Evolutionary conservation across 805 yeast species (phyloP).

Genomic region (Isabelozyma heimii): DNA sequence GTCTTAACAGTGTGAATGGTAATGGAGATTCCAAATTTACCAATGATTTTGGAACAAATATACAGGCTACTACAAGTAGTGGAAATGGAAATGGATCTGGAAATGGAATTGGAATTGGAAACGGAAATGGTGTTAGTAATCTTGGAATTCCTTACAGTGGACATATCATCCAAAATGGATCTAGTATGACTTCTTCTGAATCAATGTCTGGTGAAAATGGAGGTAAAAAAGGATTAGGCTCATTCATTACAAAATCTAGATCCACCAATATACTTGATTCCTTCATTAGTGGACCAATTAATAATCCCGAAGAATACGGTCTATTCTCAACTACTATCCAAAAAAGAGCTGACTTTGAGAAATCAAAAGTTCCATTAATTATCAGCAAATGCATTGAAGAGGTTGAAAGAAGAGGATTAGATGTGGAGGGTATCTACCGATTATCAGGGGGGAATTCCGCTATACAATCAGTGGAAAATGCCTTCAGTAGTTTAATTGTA

Average conservation of each 20-base stretch:
- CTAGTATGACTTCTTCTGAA: neutral
- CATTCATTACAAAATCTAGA: conserved; percentile 39
- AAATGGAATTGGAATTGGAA: neutral
- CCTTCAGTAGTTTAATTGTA: conserved; percentile 27
- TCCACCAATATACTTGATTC: conserved; percentile 46
- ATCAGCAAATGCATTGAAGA: conserved; percentile 69
- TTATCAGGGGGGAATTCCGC: conserved; percentile 81
- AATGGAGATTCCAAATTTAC: neutral
- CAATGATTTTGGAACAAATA: neutral
- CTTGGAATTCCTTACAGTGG: neutral
- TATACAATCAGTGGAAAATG: conserved; percentile 46
- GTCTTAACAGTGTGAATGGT: conserved; percentile 10
- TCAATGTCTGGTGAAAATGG: neutral
- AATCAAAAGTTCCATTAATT: conserved; percentile 63
- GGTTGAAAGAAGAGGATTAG: conserved; percentile 75
- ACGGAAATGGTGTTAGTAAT: neutral
- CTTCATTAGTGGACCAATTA: conserved; percentile 15
- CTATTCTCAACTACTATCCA: conserved; percentile 57
- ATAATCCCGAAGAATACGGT: no score
- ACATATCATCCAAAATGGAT: neutral
- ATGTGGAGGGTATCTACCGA: conserved; percentile 84
- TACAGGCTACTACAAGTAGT: neutral
- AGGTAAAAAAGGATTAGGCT: conserved; percentile 11
- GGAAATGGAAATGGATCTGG: conserved; percentile 1
- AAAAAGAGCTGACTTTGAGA: conserved; percentile 61